Conservation (phyloP, 345 rosid genomes). For the Gossypium mustelinum region DNA sequence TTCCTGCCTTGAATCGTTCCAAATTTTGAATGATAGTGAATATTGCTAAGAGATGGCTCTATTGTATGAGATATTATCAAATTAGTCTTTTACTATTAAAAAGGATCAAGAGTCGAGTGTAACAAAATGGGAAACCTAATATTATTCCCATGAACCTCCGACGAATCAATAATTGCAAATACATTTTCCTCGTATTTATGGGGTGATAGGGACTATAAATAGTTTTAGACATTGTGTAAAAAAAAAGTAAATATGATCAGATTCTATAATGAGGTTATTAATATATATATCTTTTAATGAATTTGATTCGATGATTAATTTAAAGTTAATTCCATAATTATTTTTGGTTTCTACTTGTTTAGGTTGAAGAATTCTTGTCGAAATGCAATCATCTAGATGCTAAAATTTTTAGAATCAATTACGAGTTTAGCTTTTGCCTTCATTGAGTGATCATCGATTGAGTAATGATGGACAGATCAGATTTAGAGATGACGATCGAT, state of each 20-base stretch:
- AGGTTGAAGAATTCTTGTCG: not conserved
- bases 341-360: not conserved
- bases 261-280: too few relatives aligned
- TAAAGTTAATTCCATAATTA: not conserved
- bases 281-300: not conserved
- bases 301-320: not conserved
- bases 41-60: too few relatives aligned
- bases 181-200: accelerated
- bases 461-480: not conserved
- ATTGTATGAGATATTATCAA: too few relatives aligned
- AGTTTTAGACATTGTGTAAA: accelerated
- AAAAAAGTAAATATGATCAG: too few relatives aligned
- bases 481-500: not conserved
- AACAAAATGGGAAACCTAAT: too few relatives aligned
- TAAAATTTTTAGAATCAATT: not conserved
- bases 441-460: not conserved
- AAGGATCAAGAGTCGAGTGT: accelerated
- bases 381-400: not conserved
- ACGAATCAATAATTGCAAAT: too few relatives aligned
- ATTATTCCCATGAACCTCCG: too few relatives aligned
- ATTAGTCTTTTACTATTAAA: too few relatives aligned
- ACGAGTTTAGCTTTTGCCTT: not conserved
- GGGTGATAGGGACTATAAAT: accelerated
- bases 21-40: conserved; percentile 18
- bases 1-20: conserved; percentile 19